Base-by-base conservation (phyloP, 805 yeast species). In the Candida schatavii region DNA sequence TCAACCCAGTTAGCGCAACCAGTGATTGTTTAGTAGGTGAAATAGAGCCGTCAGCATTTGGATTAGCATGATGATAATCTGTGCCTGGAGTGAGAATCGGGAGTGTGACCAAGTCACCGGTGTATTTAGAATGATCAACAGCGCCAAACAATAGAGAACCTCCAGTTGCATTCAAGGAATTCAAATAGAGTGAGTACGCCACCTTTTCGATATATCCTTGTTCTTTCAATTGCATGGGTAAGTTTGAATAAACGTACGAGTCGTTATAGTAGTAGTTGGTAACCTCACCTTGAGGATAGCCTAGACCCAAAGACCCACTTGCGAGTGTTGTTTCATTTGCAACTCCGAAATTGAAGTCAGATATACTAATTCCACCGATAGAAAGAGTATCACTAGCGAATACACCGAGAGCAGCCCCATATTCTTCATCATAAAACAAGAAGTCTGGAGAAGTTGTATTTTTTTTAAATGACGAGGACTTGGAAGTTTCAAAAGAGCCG, bases 261-360 rank as follows among this genome's bases (percentile, higher is more conserved):
- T 31, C 35, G 18, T 5, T 5, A n/a, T n/a, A n/a, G 5, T 15
- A 13, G 15, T 5, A 31, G 3, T 20, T 14, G 21, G 14, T 7
- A 19, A 7, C 15, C 91, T 84, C 3, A 77, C 68, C 59, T 89
- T 95, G 41, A 85, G 70, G 10, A 80, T 85, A 4, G 77, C 93
- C 91, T 47, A 86, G 78, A 21, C 90, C 89, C 29, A 86, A 61
- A 20, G 86, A 90, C 43, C 95, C 91, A 44, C 74, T 64, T 4
- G 78, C 59, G 2, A 90, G 79, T 46, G 79, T 77, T 1, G 88
- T 77, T 27, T 61, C 59, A 54, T 79, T 78, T 2, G 86, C 95
- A 21, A 88, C 78, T 1, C 95, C 97, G 59, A 89, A 75, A 3
- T 88, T 78, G 26, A 84, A 63, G 41, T 69, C 64, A 0, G 66